These are phyloP conservation scores for Saccharomycopsis hybrid DNA, from an alignment of 1,139 yeast genomes.

Conservation along the genomic window DNA sequence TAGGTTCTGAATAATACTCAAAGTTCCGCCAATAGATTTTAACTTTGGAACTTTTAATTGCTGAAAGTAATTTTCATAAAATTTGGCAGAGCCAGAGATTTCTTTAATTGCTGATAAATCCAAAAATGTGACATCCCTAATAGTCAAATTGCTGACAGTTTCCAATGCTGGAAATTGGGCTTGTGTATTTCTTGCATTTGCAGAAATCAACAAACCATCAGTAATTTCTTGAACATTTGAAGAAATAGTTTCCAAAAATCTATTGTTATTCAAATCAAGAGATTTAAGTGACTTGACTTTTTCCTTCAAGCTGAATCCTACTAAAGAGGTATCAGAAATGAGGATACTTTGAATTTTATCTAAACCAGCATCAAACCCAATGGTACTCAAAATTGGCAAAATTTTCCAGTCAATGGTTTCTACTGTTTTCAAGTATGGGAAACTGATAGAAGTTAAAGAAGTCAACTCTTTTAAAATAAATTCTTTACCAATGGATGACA, in stretches of 20 bases:
- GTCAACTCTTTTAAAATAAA: conserved; percentile 52
- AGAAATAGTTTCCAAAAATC: conserved; percentile 56
- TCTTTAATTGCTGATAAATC: conserved; percentile 42
- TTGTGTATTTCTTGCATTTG: conserved; percentile 51
- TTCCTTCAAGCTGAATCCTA: conserved; percentile 54
- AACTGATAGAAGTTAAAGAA: conserved; percentile 49
- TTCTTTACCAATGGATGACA: conserved; percentile 41
- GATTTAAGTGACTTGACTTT: conserved; percentile 41
- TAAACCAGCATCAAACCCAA: conserved; percentile 46
- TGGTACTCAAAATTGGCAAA: conserved; percentile 61
- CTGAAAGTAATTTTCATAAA: conserved; percentile 56
- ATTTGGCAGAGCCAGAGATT: conserved; percentile 51
- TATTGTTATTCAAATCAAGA: conserved; percentile 63
- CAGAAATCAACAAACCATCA: conserved; percentile 51
- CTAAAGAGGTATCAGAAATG: conserved; percentile 64
- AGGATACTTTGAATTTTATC: conserved; percentile 45
- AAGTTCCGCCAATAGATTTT: conserved; percentile 56
- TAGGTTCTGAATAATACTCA: conserved; percentile 52
- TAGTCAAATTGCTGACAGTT: conserved; percentile 51
- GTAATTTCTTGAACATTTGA: conserved; percentile 47
- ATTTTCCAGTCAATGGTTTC: conserved; percentile 57
- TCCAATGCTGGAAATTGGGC: conserved; percentile 56
- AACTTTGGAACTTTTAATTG: conserved; percentile 48
- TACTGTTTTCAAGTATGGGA: conserved; percentile 47
- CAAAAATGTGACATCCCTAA: conserved; percentile 50